Evolutionary conservation across 2,329 filamentous ascomycete genomes (phyloP), one percentile per base, ranked within the genome.

Genomic region (Emericellopsis cladophorae): DNA sequence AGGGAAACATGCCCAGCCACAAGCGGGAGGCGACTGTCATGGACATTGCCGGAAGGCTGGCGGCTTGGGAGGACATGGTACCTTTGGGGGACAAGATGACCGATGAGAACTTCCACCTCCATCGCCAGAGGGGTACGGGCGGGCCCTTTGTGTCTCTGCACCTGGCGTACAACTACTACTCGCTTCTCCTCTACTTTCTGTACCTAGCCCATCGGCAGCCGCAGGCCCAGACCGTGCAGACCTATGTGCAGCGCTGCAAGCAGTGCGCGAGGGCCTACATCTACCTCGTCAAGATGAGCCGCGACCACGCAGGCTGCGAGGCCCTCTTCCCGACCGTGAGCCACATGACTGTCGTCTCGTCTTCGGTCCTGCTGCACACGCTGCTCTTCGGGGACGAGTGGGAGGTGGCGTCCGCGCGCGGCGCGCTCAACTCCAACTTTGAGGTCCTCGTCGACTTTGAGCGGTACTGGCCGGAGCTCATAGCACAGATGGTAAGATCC

Each of bases 131-230:
- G 11, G 54, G 56, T 7, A 46, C 52, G 1, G 60, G 59, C 7
- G 49, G 57, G 0, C 44, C 51, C 0, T 61, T 63, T 22, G 46
- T 64, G 3, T 54, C 57, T 12, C 45, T 64, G n/a, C 60, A 63
- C 40, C 42, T 63, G 1, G 58, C 54, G 1, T 61, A 53, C 40
- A 53, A 62, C 36, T 57, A 64, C 42, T 64, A 62, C 42, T 47
- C 54, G 1, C 59, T 54, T 0, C 43, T 62, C n/a, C 51, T 64
- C 10, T 62, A 56, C 39, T 64, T 60, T 41, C 56, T 52, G 12
- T 62, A 55, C 39, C 52, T 64, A 3, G 59, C 62, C 11, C 11
- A 32, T 6, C 11, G 6, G 31, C 18, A 21, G 18, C 18, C 18
- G 18, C 18, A 21, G 18, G 18, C 18, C 18, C 18, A 3, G 18